Evolutionary conservation across 2,329 filamentous ascomycete species (phyloP), one percentile per base, ranked within the genome.

Genomic region (Blastomyces emzantsi): DNA sequence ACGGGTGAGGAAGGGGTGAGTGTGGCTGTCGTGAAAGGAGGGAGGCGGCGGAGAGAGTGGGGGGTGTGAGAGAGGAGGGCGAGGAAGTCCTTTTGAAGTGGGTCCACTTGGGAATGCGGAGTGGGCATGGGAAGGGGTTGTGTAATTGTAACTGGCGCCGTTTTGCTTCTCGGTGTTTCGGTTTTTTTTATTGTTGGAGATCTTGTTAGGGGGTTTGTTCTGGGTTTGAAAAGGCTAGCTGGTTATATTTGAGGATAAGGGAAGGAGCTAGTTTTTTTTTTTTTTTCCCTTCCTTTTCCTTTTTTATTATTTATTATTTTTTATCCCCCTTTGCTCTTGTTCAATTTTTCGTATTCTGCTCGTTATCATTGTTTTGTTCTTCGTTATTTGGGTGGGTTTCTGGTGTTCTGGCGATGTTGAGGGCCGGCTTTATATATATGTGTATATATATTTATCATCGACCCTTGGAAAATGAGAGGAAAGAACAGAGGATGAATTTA

Each of bases 1-100:
- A 94, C 90, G 0, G 92, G 91, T 1, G 91, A 96, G 70, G 89
- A 91, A 55, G 89, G 87, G 0, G 86, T 94, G 5, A 94, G 89
- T 62, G 81, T 87, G 47, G 89, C 90, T 0, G 82, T 85, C 36
- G 85, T 95, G 3, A 82, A 81, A 67, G 75, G 85, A 64, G 90
- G 90, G 11, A 69, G 62, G 41, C 69, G 71, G n/a, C 64, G 39
- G 52, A 52, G 39, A 52, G 43, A 30, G 43, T 28, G 41, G 17
- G 62, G 36, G 55, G 55, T 51, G 22, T 47, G 47, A 41, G 60
- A 65, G 43, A 1, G 43, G 60, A 65, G 43, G 6, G 43, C 5
- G 43, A 45, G 43, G 5, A 45, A 45, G 43, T 19, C 41, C 41
- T 43, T 3, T 3, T 1, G 41, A 36, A 9, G 11, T 2, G 41